A percentile compares a stretch with the other conserved stretches of the same genome.
Evolutionary conservation across 2,329 filamentous ascomycete genomes (phyloP).

Genomic region (Lachnellula hyalina): DNA sequence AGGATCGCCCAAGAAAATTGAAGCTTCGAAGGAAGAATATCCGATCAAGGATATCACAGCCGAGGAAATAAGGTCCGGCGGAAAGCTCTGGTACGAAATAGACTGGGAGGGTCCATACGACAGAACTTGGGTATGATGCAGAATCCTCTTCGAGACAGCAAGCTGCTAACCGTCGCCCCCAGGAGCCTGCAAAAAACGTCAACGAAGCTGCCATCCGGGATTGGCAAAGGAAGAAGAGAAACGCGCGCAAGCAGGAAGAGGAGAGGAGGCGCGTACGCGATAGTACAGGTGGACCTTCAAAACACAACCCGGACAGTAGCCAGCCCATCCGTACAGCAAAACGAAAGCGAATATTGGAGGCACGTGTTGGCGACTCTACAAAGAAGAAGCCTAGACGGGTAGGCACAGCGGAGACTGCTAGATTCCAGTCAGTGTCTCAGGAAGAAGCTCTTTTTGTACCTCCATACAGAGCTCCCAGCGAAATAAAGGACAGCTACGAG

Average conservation of each 20-base stretch:
- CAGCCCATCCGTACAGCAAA: slow-evolving; percentile 16
- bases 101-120: slow-evolving; percentile 50
- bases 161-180: neutral
- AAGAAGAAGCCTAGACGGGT: slow-evolving; percentile 9
- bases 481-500: slow-evolving; percentile 27
- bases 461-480: slow-evolving; percentile 1
- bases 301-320: slow-evolving; percentile 9
- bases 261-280: neutral
- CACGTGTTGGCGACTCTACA: neutral
- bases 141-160: neutral
- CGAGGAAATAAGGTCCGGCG: slow-evolving; percentile 10
- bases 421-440: slow-evolving; percentile 10
- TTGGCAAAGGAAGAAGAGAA: slow-evolving; percentile 3
- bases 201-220: slow-evolving; percentile 3
- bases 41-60: slow-evolving; percentile 13
- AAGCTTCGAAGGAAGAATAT: neutral
- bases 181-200: slow-evolving; percentile 5
- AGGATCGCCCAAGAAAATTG: neutral
- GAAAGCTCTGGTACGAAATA: slow-evolving; percentile 42
- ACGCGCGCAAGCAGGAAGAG: neutral
- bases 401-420: slow-evolving; percentile 4
- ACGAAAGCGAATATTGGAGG: slow-evolving; percentile 8
- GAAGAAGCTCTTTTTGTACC: slow-evolving; percentile 1
- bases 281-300: neutral
- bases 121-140: slow-evolving; percentile 46